These are phyloP conservation scores for Alternaria metachromatica DNA, from an alignment of 2,329 filamentous ascomycete genomes.

Conservation along the genomic window DNA sequence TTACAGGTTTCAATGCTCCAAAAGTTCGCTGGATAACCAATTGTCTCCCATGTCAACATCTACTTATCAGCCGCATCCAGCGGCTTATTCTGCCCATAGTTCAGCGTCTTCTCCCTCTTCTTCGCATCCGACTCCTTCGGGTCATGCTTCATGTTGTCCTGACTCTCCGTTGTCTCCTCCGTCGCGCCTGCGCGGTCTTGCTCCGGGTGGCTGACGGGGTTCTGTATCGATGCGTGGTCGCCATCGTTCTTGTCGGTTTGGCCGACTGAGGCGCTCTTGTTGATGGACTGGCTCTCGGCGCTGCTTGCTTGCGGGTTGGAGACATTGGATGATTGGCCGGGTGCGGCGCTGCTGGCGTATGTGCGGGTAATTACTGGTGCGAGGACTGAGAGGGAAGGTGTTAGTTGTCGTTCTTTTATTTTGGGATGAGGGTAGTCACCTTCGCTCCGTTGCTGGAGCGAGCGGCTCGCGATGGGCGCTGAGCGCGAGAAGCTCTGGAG, in stretches of 20 bases:
- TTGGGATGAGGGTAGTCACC: background rate
- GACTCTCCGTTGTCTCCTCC: conserved; percentile 23
- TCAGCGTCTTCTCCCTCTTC: conserved; percentile 23
- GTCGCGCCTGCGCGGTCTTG: conserved; percentile 10
- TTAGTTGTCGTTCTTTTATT: background rate
- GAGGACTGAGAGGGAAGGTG: background rate
- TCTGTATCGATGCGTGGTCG: conserved; percentile 14
- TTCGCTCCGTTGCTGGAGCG: conserved; percentile 8
- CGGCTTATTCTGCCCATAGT: conserved; percentile 23
- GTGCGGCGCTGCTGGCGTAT: conserved; percentile 9
- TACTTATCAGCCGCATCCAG: conserved; percentile 22
- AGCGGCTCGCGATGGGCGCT: background rate
- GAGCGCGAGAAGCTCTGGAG: conserved; percentile 9
- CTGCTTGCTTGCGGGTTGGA: conserved; percentile 17
- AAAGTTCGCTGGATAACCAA: rapidly evolving
- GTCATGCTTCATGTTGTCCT: conserved; percentile 26
- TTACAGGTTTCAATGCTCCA: no score
- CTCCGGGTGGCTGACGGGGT: conserved; percentile 18
- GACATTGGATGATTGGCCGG: conserved; percentile 21
- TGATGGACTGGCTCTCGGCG: conserved; percentile 18
- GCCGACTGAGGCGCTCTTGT: conserved; percentile 16
- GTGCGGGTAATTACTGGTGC: conserved; percentile 9
- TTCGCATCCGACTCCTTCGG: conserved; percentile 22
- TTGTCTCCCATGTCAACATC: no score
- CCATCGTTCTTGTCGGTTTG: conserved; percentile 8